A percentile compares a stretch with the other conserved stretches of the same genome.
phyloP scores from a whole-genome alignment of 148 eudicot genomes.

The Cornus florida region DNA sequence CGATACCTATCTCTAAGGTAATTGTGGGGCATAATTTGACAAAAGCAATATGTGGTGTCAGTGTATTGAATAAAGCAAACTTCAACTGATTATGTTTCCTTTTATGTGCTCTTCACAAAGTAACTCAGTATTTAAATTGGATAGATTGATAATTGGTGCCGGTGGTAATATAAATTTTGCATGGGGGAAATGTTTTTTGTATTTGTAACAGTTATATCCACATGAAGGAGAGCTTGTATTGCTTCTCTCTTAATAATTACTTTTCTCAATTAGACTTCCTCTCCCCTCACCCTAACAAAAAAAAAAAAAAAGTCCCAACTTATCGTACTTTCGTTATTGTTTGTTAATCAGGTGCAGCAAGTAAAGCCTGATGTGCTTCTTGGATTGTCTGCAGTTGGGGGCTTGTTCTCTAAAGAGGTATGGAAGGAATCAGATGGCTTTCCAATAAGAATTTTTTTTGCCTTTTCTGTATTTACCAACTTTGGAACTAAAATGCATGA shows the following conservation, averaged over 20 bases:
- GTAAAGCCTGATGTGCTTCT: slow-evolving; percentile 97
- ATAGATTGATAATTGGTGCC: background rate
- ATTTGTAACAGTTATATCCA: background rate
- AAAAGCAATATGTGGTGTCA: no score
- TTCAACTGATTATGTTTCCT: no score
- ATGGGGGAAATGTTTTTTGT: background rate
- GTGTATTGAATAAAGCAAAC: no score
- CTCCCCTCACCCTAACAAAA: background rate
- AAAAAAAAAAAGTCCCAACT: background rate
- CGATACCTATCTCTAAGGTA: no score
- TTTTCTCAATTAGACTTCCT: background rate
- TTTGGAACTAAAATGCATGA: background rate
- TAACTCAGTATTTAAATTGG: no score
- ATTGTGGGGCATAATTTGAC: no score
- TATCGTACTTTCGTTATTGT: slow-evolving; percentile 8
- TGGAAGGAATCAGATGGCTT: slow-evolving; percentile 2
- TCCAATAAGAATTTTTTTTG: background rate
- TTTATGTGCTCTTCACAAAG: no score
- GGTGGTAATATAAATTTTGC: background rate
- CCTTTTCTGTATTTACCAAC: background rate
- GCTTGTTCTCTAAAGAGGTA: slow-evolving; percentile 89
- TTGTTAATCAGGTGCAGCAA: slow-evolving; percentile 59
- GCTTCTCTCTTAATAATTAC: background rate
- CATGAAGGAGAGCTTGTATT: background rate
- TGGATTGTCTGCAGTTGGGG: slow-evolving; percentile 96